These are phyloP conservation scores for Hortiboletus campestris DNA, from an alignment of 768 basidiomycete genomes.

Conservation along the genomic window DNA sequence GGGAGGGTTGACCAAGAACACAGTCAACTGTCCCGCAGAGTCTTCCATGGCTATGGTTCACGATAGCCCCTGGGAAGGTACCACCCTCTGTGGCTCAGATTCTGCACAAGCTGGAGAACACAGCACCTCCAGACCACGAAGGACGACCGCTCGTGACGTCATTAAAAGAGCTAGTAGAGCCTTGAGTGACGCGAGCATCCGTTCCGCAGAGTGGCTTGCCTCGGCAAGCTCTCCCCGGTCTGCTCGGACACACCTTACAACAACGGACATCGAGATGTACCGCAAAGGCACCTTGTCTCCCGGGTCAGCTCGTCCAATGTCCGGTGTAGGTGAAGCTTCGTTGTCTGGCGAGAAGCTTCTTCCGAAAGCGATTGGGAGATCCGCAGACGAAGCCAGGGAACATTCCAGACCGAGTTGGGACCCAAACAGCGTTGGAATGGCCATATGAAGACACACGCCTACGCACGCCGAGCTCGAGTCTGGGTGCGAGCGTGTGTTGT, in stretches of 20 bases:
- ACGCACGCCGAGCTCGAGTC: conserved; percentile 21
- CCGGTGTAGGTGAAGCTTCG: background rate
- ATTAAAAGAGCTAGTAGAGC: conserved; percentile 21
- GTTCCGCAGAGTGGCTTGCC: conserved; percentile 32
- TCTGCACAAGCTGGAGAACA: background rate
- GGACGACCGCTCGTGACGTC: conserved; percentile 12
- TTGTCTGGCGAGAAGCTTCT: background rate
- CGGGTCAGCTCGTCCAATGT: background rate
- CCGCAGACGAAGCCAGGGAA: conserved; percentile 1
- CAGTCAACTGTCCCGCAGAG: background rate
- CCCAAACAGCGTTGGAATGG: conserved; percentile 35
- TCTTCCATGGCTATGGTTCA: conserved; percentile 4
- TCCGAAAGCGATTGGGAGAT: background rate
- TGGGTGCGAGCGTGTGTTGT: conserved; percentile 26
- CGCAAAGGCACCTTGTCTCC: conserved; percentile 17
- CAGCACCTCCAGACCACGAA: conserved; percentile 12
- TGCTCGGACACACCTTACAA: conserved; percentile 12
- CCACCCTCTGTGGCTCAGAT: background rate
- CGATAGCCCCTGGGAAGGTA: conserved; percentile 5
- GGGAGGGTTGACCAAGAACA: conserved; percentile 21
- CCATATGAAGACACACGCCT: conserved; percentile 37
- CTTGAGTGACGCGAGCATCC: conserved; percentile 29
- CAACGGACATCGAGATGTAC: conserved; percentile 26
- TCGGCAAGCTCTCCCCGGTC: conserved; percentile 19
- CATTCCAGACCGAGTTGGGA: background rate